phyloP scores from a whole-genome alignment of 1,139 yeast genomes.

The Suhomyces guaymorum region DNA sequence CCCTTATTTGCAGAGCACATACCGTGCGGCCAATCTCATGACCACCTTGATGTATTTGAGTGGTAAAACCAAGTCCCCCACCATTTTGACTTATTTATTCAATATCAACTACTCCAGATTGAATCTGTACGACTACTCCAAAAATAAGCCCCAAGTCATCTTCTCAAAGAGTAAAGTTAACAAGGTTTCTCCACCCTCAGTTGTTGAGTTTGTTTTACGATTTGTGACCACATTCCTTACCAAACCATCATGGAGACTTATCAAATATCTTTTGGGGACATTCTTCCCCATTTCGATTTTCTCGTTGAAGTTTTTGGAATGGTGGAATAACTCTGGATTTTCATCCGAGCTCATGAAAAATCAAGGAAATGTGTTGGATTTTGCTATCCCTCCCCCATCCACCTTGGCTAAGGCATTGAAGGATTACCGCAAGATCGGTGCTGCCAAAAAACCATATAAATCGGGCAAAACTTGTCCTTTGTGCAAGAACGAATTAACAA shows the following conservation, averaged over 20 bases:
- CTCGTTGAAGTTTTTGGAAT: constrained; percentile 80
- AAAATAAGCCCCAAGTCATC: constrained; percentile 39
- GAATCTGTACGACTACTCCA: constrained; percentile 58
- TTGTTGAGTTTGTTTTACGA: constrained; percentile 44
- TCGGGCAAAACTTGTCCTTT: constrained; percentile 61
- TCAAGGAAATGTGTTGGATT: constrained; percentile 50
- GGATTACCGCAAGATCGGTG: constrained; percentile 11
- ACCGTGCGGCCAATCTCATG: constrained; percentile 54
- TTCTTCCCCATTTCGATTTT: constrained; percentile 86
- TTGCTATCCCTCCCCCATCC: constrained; percentile 57
- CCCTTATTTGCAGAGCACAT: constrained; percentile 56
- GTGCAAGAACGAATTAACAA: constrained; percentile 64
- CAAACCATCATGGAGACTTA: constrained; percentile 41
- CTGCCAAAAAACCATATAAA: constrained; percentile 22
- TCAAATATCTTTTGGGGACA: constrained; percentile 45
- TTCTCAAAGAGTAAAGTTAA: constrained; percentile 20
- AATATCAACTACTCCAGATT: constrained; percentile 71
- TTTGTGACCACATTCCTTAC: constrained; percentile 33
- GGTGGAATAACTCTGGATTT: constrained; percentile 90
- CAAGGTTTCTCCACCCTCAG: constrained; percentile 53
- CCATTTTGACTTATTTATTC: constrained; percentile 61
- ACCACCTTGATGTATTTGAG: constrained; percentile 68
- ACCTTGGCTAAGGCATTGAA: constrained; percentile 21
- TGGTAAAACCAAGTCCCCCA: constrained; percentile 65
- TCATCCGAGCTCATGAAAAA: constrained; percentile 60